Base-by-base conservation (phyloP, 2,329 filamentous ascomycete species). In the Xylaria sp. region DNA sequence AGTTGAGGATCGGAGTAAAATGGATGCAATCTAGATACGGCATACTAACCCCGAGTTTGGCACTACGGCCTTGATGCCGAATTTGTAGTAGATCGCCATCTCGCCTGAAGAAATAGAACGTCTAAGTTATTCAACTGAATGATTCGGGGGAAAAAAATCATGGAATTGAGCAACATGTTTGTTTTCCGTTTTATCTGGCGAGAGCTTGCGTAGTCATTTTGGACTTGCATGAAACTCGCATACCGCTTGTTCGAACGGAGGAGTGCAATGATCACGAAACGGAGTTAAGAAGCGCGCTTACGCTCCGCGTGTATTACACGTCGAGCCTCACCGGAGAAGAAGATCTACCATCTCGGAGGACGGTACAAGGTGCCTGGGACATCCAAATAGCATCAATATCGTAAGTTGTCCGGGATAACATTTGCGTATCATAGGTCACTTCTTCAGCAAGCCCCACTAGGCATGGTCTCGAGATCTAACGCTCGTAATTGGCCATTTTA, bases 391-490 rank as follows among this genome's bases (percentile, higher is more conserved):
- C 11, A 32, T 61, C 17, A 30, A 30, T 17, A 57, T 54, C 27
- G 51, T 8, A 30, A n/a, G 7, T 27, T 56, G 24, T 24, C 45
- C 6, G 36, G 19, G 11, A 24, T 51, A 27, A 48, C 5, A 19
- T 30, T 12, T 14, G 36, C 5, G 0, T 55, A 19, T 17, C 14
- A 69, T 67, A 55, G 67, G 67, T 19, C 60, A 69, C 42, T 69
- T 69, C 48, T 6, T 32, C 36, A 66, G 67, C 67, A 69, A 66
- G 63, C 27, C 53, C 67, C 62, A 68, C 63, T 50, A 21, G 8
- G 21, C 4, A 48, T 12, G 7, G 2, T 39, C 11, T 11, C 6
- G 32, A 50, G 42, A 30, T 42, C 17, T 12, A 24, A 24, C 19
- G 21, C 36, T 14, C 27, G 50, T 59, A 11, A 69, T 67, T 69